Conservation (phyloP, 768 basidiomycete genomes). For the Boletus speciosus region DNA sequence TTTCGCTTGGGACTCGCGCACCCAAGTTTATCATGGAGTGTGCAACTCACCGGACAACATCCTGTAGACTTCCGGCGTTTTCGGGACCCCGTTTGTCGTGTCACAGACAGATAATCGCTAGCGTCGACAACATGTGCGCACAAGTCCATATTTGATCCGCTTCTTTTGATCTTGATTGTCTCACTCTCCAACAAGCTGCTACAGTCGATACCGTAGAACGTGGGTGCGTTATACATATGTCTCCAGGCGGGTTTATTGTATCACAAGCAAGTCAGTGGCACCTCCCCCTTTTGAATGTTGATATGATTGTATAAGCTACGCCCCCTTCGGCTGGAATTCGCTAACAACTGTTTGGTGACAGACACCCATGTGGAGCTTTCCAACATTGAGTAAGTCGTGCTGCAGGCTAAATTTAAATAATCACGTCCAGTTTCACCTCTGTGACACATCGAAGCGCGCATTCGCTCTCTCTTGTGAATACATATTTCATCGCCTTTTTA, state of each 20-base stretch:
- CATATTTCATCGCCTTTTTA: background rate
- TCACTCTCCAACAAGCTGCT: background rate
- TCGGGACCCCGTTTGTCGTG: background rate
- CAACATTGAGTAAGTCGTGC: background rate
- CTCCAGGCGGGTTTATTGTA: background rate
- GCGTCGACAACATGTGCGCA: background rate
- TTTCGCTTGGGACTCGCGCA: background rate
- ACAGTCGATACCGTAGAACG: background rate
- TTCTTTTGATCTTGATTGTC: slow-evolving; percentile 10
- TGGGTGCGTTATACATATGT: background rate
- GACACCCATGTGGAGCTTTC: background rate
- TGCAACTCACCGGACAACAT: background rate
- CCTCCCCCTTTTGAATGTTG: slow-evolving; percentile 2
- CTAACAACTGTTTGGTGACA: background rate
- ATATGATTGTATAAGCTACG: background rate
- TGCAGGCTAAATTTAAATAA: background rate
- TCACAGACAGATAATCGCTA: background rate
- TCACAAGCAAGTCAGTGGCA: background rate
- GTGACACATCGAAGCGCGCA: background rate
- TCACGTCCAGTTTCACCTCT: background rate
- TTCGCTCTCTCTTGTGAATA: background rate
- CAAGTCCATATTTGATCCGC: background rate
- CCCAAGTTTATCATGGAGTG: background rate
- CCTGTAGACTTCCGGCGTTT: background rate
- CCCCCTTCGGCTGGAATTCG: background rate